Evolutionary conservation across 2,329 filamentous ascomycete genomes (phyloP).

Genomic region (Fusarium udum): DNA sequence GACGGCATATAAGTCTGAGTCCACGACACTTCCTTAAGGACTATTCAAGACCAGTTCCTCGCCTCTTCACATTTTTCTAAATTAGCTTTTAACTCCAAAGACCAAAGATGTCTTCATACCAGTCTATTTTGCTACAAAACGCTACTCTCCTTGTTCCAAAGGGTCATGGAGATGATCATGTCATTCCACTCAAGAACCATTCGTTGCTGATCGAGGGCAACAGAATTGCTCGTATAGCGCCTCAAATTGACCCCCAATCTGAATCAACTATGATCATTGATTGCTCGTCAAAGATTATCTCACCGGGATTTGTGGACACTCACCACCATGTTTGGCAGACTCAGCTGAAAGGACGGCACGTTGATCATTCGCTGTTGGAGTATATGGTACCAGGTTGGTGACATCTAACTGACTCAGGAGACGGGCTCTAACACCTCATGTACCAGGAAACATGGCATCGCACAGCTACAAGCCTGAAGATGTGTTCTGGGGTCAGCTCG

Average conservation of each 20-base stretch:
- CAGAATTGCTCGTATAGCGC: not conserved
- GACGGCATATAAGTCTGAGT: not conserved
- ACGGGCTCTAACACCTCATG: rapidly evolving
- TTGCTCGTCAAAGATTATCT: not conserved
- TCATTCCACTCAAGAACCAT: slow-evolving; percentile 1
- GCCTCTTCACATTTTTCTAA: too few species aligned
- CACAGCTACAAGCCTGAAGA: slow-evolving; percentile 4
- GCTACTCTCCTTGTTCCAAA: slow-evolving; percentile 5
- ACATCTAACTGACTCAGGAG: rapidly evolving
- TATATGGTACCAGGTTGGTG: slow-evolving; percentile 4
- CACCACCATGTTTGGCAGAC: slow-evolving; percentile 24
- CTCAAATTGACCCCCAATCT: not conserved
- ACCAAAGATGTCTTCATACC: not conserved
- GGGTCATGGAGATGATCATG: not conserved
- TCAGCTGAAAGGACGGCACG: slow-evolving; percentile 3
- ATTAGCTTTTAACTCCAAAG: rapidly evolving
- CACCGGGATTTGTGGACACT: not conserved
- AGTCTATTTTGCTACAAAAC: not conserved
- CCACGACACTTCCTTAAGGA: rapidly evolving
- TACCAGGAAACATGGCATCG: not conserved
- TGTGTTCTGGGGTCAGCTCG: slow-evolving; percentile 7
- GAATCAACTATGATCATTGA: slow-evolving; percentile 1
- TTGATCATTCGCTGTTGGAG: not conserved
- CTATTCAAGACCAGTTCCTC: rapidly evolving
- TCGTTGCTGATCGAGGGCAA: slow-evolving; percentile 1